Conservation (phyloP, 768 basidiomycete genomes). For the Suillus plorans region DNA sequence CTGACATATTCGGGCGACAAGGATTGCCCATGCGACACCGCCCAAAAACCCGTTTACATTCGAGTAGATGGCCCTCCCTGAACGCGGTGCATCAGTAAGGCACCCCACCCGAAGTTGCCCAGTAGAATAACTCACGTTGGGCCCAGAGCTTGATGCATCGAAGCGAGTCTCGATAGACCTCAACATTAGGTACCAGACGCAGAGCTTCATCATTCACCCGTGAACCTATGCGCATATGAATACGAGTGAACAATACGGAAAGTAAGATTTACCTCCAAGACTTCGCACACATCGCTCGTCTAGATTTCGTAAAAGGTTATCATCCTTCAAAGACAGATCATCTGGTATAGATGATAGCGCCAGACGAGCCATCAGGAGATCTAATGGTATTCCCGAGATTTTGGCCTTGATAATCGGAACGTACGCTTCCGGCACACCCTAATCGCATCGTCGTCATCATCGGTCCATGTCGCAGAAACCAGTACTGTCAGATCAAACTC, state of each 20-base stretch:
- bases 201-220: constrained; percentile 95
- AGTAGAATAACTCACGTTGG: constrained; percentile 52
- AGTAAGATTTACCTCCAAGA: constrained; percentile 65
- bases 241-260: constrained; percentile 7
- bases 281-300: constrained; percentile 95
- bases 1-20: constrained; percentile 99
- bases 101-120: neutral
- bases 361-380: constrained; percentile 91
- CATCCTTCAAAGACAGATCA: constrained; percentile 85
- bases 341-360: constrained; percentile 89
- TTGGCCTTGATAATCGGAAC: constrained; percentile 94
- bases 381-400: constrained; percentile 89
- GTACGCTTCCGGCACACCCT: constrained; percentile 97
- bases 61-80: constrained; percentile 95
- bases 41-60: constrained; percentile 98
- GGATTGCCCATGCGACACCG: constrained; percentile 98
- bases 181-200: constrained; percentile 90
- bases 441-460: constrained; percentile 1
- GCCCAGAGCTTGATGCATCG: constrained; percentile 99
- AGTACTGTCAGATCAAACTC: constrained; percentile 32
- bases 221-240: constrained; percentile 57
- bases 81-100: constrained; percentile 10
- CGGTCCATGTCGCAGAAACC: constrained; percentile 6
- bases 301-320: constrained; percentile 86
- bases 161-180: constrained; percentile 91